phyloP scores from a whole-genome alignment of 139 green algal genomes.

The Mesotaenium endlicherianum region DNA sequence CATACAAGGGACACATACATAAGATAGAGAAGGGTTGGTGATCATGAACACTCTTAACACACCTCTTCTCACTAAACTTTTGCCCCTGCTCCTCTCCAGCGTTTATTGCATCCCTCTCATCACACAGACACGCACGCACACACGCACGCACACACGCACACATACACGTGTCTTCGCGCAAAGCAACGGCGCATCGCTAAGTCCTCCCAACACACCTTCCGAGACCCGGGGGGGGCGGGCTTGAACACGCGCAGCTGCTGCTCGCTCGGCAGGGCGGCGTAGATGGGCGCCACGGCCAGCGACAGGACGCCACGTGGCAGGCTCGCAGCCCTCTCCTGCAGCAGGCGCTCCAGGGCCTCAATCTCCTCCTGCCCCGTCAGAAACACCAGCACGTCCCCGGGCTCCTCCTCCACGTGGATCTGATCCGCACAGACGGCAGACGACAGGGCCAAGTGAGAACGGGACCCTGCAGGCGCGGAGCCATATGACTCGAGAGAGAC shows the following conservation, averaged over 20 bases:
- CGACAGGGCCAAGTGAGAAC: too few relatives aligned
- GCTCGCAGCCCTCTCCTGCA: slow-evolving; percentile 67
- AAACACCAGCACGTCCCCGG: slow-evolving; percentile 92
- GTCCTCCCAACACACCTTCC: slow-evolving; percentile 65
- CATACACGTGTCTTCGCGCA: too few relatives aligned
- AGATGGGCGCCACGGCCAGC: slow-evolving; percentile 86
- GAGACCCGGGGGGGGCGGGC: slow-evolving; percentile 67
- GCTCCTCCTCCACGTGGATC: slow-evolving; percentile 83
- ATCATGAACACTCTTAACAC: too few relatives aligned
- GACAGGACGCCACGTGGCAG: slow-evolving; percentile 40
- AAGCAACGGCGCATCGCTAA: not conserved
- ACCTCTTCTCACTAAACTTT: too few relatives aligned
- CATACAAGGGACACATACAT: too few relatives aligned
- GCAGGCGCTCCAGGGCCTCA: slow-evolving; percentile 71
- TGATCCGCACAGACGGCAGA: too few relatives aligned
- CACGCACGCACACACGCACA: not conserved
- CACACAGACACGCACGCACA: not conserved
- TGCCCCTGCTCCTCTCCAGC: too few relatives aligned
- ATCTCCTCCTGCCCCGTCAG: slow-evolving; percentile 91
- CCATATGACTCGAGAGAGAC: too few relatives aligned
- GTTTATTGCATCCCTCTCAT: too few relatives aligned
- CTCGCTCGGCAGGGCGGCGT: slow-evolving; percentile 77
- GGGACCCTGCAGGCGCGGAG: too few relatives aligned
- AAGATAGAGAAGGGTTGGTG: too few relatives aligned
- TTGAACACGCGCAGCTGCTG: slow-evolving; percentile 80